Evolutionary conservation across 768 basidiomycete genomes (phyloP).

Genomic region (Leccinum disarticulatum): DNA sequence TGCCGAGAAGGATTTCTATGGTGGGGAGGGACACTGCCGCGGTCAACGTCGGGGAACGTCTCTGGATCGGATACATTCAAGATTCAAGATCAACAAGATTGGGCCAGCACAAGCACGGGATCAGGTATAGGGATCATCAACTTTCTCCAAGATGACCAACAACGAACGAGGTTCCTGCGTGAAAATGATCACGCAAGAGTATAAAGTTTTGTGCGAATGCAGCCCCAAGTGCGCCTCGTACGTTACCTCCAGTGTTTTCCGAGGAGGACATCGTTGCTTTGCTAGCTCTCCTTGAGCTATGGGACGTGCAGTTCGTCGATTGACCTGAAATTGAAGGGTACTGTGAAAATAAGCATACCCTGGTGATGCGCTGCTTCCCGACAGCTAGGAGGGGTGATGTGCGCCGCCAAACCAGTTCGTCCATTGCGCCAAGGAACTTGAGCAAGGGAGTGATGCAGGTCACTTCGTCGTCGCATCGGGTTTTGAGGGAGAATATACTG

Average conservation of each 20-base stretch:
- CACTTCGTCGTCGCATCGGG: conserved; percentile 11
- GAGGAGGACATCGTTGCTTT: background rate
- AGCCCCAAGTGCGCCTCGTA: background rate
- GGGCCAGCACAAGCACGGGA: background rate
- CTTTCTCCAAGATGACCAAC: background rate
- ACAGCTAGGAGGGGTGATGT: conserved; percentile 16
- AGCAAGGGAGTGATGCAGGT: conserved; percentile 23
- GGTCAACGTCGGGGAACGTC: conserved; percentile 29
- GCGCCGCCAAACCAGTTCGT: conserved; percentile 32
- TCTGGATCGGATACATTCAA: conserved; percentile 12
- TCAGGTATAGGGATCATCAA: background rate
- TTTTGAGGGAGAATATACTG: background rate
- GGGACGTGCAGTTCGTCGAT: conserved; percentile 1
- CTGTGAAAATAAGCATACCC: too few species aligned
- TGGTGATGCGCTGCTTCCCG: too few species aligned
- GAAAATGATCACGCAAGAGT: background rate
- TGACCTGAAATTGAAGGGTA: conserved; percentile 5
- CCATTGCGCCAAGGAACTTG: conserved; percentile 26
- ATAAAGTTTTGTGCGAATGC: background rate
- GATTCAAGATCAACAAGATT: background rate
- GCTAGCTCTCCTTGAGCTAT: too few species aligned
- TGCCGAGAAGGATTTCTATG: conserved; percentile 2
- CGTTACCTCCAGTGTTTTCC: background rate
- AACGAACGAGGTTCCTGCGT: background rate
- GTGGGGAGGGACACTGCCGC: background rate